Conservation (phyloP, 1,139 yeast genomes). For the Hyphopichia wangnamkhiaoensis region DNA sequence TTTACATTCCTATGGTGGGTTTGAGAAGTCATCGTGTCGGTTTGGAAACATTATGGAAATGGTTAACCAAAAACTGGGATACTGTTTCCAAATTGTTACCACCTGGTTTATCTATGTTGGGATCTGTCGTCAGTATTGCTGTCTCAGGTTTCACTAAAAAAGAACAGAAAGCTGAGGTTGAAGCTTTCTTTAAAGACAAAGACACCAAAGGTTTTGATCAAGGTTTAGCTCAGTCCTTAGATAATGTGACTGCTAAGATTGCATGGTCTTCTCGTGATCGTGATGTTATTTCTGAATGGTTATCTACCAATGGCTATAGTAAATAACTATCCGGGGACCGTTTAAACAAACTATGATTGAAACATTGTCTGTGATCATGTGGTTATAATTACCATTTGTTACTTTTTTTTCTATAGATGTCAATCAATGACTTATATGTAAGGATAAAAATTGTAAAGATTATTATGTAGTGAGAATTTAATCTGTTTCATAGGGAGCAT, state of each 20-base stretch:
- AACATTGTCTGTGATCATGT: not conserved
- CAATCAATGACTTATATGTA: too few species aligned
- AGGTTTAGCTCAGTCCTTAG: conserved; percentile 71
- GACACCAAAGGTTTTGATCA: conserved; percentile 75
- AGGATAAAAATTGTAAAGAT: too few species aligned
- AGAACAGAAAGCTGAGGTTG: conserved; percentile 58
- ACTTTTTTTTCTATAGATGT: too few species aligned
- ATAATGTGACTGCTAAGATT: conserved; percentile 44
- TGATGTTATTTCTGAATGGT: conserved; percentile 54
- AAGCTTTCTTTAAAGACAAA: conserved; percentile 57
- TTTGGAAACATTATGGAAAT: conserved; percentile 67
- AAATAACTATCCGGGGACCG: conserved; percentile 15
- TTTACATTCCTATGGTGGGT: conserved; percentile 75
- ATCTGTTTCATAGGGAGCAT: not conserved
- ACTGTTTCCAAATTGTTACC: conserved; percentile 65
- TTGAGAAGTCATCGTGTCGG: conserved; percentile 65
- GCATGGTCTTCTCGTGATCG: conserved; percentile 12
- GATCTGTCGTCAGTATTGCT: conserved; percentile 64
- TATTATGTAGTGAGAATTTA: not conserved
- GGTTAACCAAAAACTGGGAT: conserved; percentile 80
- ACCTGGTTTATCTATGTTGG: conserved; percentile 78
- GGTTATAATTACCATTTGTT: too few species aligned
- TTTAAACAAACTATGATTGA: not conserved
- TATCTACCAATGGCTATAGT: conserved; percentile 45
- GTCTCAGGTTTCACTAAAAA: conserved; percentile 66